Percentiles rank a stretch among this genome's conserved stretches.
phyloP scores from a whole-genome alignment of 108 stramenopile species.

The Parietichytrium sp. region DNA sequence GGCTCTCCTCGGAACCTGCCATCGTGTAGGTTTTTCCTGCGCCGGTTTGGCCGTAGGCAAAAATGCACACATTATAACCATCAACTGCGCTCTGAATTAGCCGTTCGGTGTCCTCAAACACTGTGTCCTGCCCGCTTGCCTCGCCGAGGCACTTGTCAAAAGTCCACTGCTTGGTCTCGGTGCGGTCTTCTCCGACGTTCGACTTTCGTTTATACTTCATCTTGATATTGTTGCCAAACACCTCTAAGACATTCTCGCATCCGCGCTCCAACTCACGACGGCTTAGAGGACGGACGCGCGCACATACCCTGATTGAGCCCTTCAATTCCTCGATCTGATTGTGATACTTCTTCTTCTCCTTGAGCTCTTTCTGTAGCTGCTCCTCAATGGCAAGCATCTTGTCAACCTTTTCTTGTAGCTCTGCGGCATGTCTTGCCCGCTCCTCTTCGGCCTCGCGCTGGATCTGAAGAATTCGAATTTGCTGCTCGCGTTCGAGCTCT shows the following conservation, averaged over 20 bases:
- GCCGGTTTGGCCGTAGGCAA: constrained; percentile 65
- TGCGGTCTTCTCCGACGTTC: constrained; percentile 10
- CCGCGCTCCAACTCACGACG: constrained; percentile 51
- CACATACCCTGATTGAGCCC: constrained; percentile 66
- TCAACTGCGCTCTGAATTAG: constrained; percentile 59
- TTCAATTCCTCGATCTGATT: constrained; percentile 71
- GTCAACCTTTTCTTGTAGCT: background rate
- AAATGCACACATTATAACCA: constrained; percentile 63
- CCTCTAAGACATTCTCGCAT: constrained; percentile 48
- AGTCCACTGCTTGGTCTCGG: constrained; percentile 38
- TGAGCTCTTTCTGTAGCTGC: constrained; percentile 38
- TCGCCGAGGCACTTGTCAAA: constrained; percentile 54
- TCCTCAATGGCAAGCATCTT: background rate
- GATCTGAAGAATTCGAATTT: constrained; percentile 45
- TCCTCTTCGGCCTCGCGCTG: constrained; percentile 38
- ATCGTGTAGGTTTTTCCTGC: constrained; percentile 63
- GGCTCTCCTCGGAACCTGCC: constrained; percentile 49
- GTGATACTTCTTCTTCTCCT: constrained; percentile 63
- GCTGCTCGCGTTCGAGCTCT: constrained; percentile 20
- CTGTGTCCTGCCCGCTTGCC: constrained; percentile 45
- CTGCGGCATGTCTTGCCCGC: constrained; percentile 41
- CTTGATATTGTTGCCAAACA: constrained; percentile 51
- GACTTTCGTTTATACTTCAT: background rate
- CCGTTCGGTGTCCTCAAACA: constrained; percentile 60
- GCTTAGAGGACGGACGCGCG: constrained; percentile 58